Base-by-base conservation (phyloP, 106 monocot species). In the Amphibolis antarctica region DNA sequence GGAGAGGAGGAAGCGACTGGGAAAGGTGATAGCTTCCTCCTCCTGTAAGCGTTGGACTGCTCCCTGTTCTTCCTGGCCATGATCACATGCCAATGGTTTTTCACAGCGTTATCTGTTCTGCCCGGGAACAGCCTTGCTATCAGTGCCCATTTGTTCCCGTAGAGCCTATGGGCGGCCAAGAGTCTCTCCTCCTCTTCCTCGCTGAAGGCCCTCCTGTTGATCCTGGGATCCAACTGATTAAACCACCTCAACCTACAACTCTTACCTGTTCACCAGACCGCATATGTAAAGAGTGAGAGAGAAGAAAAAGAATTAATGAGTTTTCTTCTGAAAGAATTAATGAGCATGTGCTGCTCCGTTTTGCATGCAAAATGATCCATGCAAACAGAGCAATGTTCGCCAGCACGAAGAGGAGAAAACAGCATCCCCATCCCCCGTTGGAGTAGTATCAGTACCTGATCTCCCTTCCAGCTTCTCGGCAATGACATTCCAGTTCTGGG, bases 401-500 rank as follows among this genome's bases (percentile, higher is more conserved):
- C 36, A 36, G 7, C 36, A 36, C 7, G 36, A 36, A 36, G 36
- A 4, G 36, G 4, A 42, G 44, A 42, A 62, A 5, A 42, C 5
- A 56, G 56, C 10, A 23, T 56, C 3, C 1, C 10, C 17, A 61
- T 31, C 36, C 15, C 9, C 44, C 1, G 2, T 13, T 17, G 29
- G 14, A 11, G n/a, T 30, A 10, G 6, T 57, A 28, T 12, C 4
- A 10, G 19, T 73, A 73, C 72, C 72, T 55, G 72, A 65, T 73
- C 72, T 64, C 17, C 72, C 72, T 12, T 64, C 56, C 7, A 73
- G 64, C 58, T 73, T 73, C 65, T 73, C 65, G 11, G 72, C 72
- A 5, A 73, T 73, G 44, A 65, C n/a, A 51, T 73, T 73, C 72
- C 72, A 73, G 72, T 73, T 73, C 72, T 73, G 72, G 13, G 72